Percentiles rank a stretch among this genome's conserved stretches.
Evolutionary conservation across 2,329 filamentous ascomycete genomes (phyloP).

Genomic region (Calonectria multiphialidica): DNA sequence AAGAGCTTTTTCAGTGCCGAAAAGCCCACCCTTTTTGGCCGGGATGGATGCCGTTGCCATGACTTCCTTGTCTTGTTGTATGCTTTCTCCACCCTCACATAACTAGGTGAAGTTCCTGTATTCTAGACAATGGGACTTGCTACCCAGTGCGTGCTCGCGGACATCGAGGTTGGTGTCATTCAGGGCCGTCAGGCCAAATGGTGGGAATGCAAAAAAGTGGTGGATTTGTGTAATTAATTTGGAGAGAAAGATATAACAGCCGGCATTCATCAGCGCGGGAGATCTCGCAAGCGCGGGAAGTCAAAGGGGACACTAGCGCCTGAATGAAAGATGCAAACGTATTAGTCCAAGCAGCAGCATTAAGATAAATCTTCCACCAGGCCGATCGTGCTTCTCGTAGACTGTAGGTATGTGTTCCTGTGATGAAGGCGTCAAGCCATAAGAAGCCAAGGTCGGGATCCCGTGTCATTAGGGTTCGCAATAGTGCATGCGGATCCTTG

Average conservation of each 20-base stretch:
- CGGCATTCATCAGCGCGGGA: slow-evolving; percentile 37
- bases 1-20: neutral
- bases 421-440: slow-evolving; percentile 37
- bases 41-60: neutral
- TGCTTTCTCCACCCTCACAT: slow-evolving; percentile 2
- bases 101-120: slow-evolving; percentile 19
- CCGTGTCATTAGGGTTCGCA: slow-evolving; percentile 25
- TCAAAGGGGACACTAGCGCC: neutral
- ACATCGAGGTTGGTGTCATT: slow-evolving; percentile 33
- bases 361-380: slow-evolving; percentile 32
- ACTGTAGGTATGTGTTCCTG: slow-evolving; percentile 8
- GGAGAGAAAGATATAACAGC: slow-evolving; percentile 31
- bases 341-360: slow-evolving; percentile 33
- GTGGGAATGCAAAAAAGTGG: slow-evolving; percentile 33
- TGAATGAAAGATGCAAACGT: slow-evolving; percentile 34
- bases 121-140: slow-evolving; percentile 5
- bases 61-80: neutral
- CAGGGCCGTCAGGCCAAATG: slow-evolving; percentile 30
- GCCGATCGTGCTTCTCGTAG: slow-evolving; percentile 20
- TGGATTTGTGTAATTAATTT: slow-evolving; percentile 14
- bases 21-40: neutral
- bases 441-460: slow-evolving; percentile 32
- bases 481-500: slow-evolving; percentile 19
- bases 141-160: slow-evolving; percentile 25
- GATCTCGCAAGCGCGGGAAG: neutral